A percentile compares a stretch with the other conserved stretches of the same genome.
Evolutionary conservation across 78 protist genomes (phyloP).

Genomic region (Monosiga brevicollis): DNA sequence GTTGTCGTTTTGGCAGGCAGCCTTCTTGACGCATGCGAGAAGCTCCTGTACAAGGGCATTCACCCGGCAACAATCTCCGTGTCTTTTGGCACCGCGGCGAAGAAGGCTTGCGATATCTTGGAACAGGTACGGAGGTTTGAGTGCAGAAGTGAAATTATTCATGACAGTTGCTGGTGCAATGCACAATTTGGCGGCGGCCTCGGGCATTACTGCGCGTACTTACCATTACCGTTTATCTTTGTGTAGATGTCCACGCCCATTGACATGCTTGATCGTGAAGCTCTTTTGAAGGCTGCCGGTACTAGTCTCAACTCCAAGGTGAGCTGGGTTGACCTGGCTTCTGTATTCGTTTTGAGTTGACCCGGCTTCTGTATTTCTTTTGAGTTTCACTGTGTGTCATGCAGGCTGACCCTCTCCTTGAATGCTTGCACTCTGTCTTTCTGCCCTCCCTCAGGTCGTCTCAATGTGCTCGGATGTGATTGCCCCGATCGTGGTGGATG

Average conservation of each 20-base stretch:
- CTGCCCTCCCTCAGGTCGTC: constrained; percentile 82
- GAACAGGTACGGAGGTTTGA: neutral
- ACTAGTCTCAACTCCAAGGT: constrained; percentile 96
- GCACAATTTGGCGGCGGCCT: too few species aligned
- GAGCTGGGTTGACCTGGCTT: neutral
- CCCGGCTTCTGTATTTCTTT: neutral
- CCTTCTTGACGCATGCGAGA: constrained; percentile 49
- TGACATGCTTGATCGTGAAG: constrained; percentile 73
- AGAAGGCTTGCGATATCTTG: constrained; percentile 56
- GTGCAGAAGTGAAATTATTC: too few species aligned
- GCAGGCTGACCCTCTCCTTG: constrained; percentile 1
- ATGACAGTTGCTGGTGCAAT: too few species aligned
- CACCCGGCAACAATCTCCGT: constrained; percentile 89
- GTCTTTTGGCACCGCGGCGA: constrained; percentile 56
- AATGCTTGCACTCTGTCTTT: neutral
- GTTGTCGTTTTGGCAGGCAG: constrained; percentile 95
- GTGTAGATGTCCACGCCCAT: constrained; percentile 69
- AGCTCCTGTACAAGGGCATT: constrained; percentile 57
- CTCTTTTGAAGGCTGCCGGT: constrained; percentile 76
- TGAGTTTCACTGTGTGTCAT: neutral
- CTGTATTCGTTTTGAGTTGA: neutral
- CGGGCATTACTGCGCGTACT: too few species aligned
- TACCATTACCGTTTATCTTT: constrained; percentile 35
- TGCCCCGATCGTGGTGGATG: constrained; percentile 98
- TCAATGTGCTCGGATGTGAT: constrained; percentile 78